Percentiles rank a stretch among this genome's conserved stretches.
Conservation (phyloP, 2,329 filamentous ascomycete species). For the Diplodia intermedia region DNA sequence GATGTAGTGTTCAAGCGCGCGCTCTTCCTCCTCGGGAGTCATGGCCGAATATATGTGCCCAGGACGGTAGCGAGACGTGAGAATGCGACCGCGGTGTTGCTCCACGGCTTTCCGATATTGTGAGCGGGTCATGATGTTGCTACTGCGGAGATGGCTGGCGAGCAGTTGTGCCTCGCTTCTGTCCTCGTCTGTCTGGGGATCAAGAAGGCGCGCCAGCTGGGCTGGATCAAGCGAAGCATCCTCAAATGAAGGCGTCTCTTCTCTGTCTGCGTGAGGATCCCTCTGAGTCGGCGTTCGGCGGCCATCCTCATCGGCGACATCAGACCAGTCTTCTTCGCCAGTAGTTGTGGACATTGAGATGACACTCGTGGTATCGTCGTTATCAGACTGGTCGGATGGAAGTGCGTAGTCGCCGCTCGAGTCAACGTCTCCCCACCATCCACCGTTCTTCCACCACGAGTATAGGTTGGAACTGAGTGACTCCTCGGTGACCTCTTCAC, state of each 20-base stretch:
- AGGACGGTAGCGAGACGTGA: constrained; percentile 54
- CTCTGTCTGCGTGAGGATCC: constrained; percentile 58
- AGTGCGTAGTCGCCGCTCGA: constrained; percentile 79
- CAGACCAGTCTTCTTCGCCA: constrained; percentile 48
- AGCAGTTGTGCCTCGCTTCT: constrained; percentile 81
- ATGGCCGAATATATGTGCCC: constrained; percentile 44
- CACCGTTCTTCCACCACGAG: constrained; percentile 81
- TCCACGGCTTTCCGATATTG: constrained; percentile 73
- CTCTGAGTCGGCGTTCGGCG: constrained; percentile 76
- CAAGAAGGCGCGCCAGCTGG: constrained; percentile 79
- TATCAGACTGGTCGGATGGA: constrained; percentile 52
- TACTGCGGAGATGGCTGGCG: constrained; percentile 76
- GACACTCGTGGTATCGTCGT: constrained; percentile 80
- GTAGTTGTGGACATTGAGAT: constrained; percentile 68
- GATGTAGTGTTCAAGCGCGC: constrained; percentile 65
- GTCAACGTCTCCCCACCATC: constrained; percentile 85
- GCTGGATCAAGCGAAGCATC: constrained; percentile 66
- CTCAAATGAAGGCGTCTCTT: constrained; percentile 65
- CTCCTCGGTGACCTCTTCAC: constrained; percentile 62
- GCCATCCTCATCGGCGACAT: constrained; percentile 58
- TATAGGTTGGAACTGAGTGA: constrained; percentile 79
- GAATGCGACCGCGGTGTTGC: constrained; percentile 71
- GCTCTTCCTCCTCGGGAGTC: constrained; percentile 62
- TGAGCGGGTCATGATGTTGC: constrained; percentile 80
- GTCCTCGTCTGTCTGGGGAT: constrained; percentile 79